phyloP scores from a whole-genome alignment of 2,329 filamentous ascomycete species.

The Malbranchea zuffiana region DNA sequence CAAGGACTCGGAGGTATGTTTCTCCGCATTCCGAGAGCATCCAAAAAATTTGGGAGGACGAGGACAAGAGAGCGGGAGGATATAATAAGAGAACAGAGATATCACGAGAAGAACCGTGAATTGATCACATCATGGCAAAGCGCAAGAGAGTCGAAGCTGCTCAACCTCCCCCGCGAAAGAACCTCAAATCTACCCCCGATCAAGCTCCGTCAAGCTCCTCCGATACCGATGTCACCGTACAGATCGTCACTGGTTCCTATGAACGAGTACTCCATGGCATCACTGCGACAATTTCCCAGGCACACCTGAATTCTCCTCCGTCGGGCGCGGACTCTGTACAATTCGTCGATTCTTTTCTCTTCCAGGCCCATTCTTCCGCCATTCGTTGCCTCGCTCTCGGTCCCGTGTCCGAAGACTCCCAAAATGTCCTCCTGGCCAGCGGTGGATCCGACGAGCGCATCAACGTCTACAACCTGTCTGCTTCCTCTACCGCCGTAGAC shows the following conservation, averaged over 20 bases:
- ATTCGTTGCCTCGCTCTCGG: conserved; percentile 84
- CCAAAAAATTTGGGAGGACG: background rate
- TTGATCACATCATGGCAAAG: conserved; percentile 34
- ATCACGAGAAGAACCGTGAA: no score
- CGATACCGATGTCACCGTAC: conserved; percentile 48
- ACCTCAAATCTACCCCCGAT: conserved; percentile 23
- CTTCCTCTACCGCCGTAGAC: conserved; percentile 49
- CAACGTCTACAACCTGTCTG: conserved; percentile 85
- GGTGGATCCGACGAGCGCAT: conserved; percentile 89
- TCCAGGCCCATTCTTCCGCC: conserved; percentile 83
- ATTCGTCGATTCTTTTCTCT: conserved; percentile 89
- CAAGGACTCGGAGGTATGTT: background rate
- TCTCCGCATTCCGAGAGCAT: background rate
- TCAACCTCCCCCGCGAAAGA: conserved; percentile 21
- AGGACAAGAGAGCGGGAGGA: no score
- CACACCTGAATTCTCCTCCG: conserved; percentile 17
- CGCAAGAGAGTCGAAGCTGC: conserved; percentile 33
- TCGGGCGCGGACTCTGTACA: conserved; percentile 35
- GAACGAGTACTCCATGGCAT: conserved; percentile 86
- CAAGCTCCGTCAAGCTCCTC: conserved; percentile 16
- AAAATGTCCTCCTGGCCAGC: conserved; percentile 80
- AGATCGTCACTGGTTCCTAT: conserved; percentile 88
- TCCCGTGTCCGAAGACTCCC: conserved; percentile 50
- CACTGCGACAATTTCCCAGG: conserved; percentile 53
- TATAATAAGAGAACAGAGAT: no score